A percentile compares a stretch with the other conserved stretches of the same genome.
phyloP scores from a whole-genome alignment of 352 stramenopile species.

The Phytopythium kandeliae region DNA sequence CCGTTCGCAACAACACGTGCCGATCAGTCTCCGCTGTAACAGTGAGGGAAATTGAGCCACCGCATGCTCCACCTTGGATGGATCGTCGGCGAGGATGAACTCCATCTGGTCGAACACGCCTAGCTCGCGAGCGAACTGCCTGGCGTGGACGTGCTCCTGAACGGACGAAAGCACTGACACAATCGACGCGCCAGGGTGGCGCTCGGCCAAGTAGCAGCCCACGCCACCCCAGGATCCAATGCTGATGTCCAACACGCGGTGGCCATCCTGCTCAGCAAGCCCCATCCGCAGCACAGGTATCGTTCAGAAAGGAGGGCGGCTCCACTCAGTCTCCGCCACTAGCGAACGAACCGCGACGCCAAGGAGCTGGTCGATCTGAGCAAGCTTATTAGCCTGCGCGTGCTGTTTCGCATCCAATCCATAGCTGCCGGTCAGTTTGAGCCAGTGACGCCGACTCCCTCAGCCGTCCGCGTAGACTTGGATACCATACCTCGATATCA shows the following conservation, averaged over 20 bases:
- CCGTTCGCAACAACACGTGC: neutral
- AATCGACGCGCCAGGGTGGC: constrained; percentile 33
- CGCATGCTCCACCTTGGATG: constrained; percentile 29
- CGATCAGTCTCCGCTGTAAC: neutral
- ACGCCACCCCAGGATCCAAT: constrained; percentile 80
- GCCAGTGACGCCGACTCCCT: too few species aligned
- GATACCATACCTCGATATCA: constrained; percentile 28
- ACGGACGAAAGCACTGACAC: constrained; percentile 54
- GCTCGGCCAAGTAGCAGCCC: constrained; percentile 63
- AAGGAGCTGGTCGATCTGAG: constrained; percentile 53
- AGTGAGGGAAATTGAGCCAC: neutral
- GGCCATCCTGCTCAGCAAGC: constrained; percentile 19
- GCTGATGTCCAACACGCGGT: constrained; percentile 77
- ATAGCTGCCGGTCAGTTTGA: neutral
- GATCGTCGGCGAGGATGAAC: constrained; percentile 61
- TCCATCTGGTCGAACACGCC: constrained; percentile 57
- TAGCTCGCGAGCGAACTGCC: constrained; percentile 54
- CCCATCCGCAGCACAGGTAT: neutral
- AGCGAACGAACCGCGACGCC: constrained; percentile 36
- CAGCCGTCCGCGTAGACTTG: too few species aligned
- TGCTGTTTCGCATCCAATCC: constrained; percentile 12
- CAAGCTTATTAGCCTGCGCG: constrained; percentile 67
- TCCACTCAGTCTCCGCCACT: neutral
- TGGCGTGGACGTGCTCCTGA: constrained; percentile 51
- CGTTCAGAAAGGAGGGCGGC: neutral